These are phyloP conservation scores for Fusarium tupiense DNA, from an alignment of 2,329 filamentous ascomycete species.

Conservation along the genomic window DNA sequence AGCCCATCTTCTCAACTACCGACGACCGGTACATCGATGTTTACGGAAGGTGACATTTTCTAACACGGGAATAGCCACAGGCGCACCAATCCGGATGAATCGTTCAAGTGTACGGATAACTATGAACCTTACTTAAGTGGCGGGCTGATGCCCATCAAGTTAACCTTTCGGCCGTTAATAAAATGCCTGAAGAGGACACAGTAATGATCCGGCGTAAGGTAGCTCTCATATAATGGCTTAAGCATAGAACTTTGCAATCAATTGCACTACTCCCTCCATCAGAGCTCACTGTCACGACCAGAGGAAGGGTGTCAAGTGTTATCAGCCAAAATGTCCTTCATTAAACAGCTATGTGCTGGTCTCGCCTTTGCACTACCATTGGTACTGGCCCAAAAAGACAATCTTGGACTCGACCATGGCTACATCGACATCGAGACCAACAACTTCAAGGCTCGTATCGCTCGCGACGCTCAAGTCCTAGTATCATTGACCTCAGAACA, in stretches of 20 bases:
- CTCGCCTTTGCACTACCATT: not conserved
- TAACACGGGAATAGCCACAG: not conserved
- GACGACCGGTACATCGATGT: not conserved
- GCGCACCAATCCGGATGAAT: not conserved
- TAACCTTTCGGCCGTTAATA: not conserved
- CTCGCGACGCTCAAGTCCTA: slow-evolving; percentile 58
- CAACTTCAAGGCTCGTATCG: slow-evolving; percentile 56
- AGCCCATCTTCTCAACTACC: not conserved
- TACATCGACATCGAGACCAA: slow-evolving; percentile 52
- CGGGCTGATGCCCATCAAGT: not conserved
- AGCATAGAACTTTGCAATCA: not conserved
- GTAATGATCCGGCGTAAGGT: not conserved
- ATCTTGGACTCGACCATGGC: slow-evolving; percentile 52
- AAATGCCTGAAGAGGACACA: not conserved
- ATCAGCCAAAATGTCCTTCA: not conserved
- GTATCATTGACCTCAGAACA: slow-evolving; percentile 56
- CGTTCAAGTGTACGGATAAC: not conserved
- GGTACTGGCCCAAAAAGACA: slow-evolving; percentile 7
- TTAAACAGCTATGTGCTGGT: not conserved
- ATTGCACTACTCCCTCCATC: not conserved
- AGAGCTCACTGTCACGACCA: not conserved
- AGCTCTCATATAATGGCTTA: not conserved
- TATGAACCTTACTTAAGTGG: not conserved
- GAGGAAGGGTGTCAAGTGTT: too few relatives aligned
- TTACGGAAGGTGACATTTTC: not conserved